A percentile compares a stretch with the other conserved stretches of the same genome.
phyloP scores from a whole-genome alignment of 129 eudicot species.

The Chrysanthemum makinoi region DNA sequence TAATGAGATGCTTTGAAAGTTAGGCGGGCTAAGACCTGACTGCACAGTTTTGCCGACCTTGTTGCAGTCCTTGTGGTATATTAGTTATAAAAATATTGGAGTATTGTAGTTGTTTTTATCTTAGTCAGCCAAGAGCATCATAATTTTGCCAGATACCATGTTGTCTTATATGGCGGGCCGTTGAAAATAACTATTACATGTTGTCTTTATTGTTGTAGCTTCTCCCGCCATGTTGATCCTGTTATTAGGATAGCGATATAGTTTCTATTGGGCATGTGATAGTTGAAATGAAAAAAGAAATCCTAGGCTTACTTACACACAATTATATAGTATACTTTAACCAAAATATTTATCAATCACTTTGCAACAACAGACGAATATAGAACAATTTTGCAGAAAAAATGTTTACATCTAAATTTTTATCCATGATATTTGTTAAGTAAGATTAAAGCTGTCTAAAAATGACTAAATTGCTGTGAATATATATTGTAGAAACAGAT shows the following conservation, averaged over 20 bases:
- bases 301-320: background rate
- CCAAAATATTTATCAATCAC: background rate
- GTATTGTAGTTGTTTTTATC: conserved; percentile 10
- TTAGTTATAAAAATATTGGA: background rate
- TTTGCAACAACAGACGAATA: conserved; percentile 1
- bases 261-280: background rate
- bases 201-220: background rate
- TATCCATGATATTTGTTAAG: conserved; percentile 4
- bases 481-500: no score
- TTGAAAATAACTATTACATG: no score
- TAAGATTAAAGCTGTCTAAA: background rate
- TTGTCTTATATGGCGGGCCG: background rate
- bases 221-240: conserved; percentile 5
- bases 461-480: no score
- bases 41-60: conserved; percentile 15
- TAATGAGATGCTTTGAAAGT: background rate
- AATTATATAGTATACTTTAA: background rate
- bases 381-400: conserved; percentile 6
- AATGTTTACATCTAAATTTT: conserved; percentile 1
- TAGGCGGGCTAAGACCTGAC: no score
- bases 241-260: background rate
- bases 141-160: conserved; percentile 12
- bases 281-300: background rate
- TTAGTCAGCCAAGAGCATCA: conserved; percentile 9
- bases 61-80: conserved; percentile 15